Conservation (phyloP, 371 early-diverging fungal genomes). For the Neoconidiobolus thromboides region DNA sequence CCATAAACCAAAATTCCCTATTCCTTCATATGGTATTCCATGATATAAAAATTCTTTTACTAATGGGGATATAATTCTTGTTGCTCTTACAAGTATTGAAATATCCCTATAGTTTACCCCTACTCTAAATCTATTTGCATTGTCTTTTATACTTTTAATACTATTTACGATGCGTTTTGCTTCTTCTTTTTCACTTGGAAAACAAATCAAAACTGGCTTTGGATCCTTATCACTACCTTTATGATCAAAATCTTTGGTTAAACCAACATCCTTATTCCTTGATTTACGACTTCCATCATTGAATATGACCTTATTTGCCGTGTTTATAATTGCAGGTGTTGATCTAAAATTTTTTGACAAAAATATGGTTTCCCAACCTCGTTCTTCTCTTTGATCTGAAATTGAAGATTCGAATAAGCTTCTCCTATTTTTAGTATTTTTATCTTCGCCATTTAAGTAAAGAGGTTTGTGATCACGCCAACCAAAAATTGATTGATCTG, state of each 20-base stretch:
- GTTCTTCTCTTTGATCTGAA: no score
- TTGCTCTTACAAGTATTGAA: background rate
- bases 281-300: background rate
- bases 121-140: background rate
- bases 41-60: background rate
- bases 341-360: background rate
- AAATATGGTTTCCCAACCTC: background rate
- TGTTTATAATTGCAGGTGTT: background rate
- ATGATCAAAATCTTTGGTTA: background rate
- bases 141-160: background rate
- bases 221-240: background rate
- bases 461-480: background rate
- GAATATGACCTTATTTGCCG: background rate
- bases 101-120: background rate
- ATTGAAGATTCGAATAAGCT: no score
- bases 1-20: background rate
- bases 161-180: background rate
- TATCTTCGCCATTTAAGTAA: background rate
- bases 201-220: no score
- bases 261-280: no score
- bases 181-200: background rate
- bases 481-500: background rate
- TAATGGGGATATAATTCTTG: background rate
- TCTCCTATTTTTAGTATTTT: no score
- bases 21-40: background rate